Base-by-base conservation (phyloP, 2,329 filamentous ascomycete species). In the Diaporthe eres region DNA sequence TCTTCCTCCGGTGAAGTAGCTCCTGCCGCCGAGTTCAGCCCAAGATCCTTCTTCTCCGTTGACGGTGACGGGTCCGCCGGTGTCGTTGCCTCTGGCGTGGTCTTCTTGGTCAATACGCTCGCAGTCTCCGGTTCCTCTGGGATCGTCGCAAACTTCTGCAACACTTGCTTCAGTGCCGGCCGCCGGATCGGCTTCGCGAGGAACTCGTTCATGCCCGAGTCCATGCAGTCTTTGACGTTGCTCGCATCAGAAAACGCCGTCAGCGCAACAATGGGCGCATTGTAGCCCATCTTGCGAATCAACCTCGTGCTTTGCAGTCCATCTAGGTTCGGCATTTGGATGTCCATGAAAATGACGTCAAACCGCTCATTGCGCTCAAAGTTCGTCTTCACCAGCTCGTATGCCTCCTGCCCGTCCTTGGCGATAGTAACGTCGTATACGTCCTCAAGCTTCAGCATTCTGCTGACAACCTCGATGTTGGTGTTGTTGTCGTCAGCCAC, bases 291-390 rank as follows among this genome's bases (percentile, higher is more conserved):
- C 82, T 95, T 88, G 9, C 96, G 91, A 79, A 98, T 98, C 47
- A 97, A 87, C 13, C 93, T 90, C 0, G 96, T 98, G 63, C 94
- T 96, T 82, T 98, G 93, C 34, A 98, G 86, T 1, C 96, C 96
- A 81, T 98, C 95, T 19, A 98, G 89, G 77, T 97, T 97, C 4
- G 96, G 96, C 96, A 98, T 98, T 84, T 94, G 95, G 10, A 98
- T 93, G 80, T 98, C 96, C 96, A 98, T 98, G 81, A 98, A 97
- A 77, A 98, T 96, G 37, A 98, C 88, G 79, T 98, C 95, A 82
- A 96, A 98, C 3, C 90, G 90, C 73, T 90, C 88, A 71, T 92
- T 90, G 39, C 89, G 90, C 68, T 92, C 91, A 94, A 98, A 97
- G 78, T 92, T 94, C 22, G 92, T 92, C 82, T 95, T 96, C 78